Percentiles rank a stretch among this genome's conserved stretches.
phyloP scores from a whole-genome alignment of 257 asterid genomes.

The Plantago major region DNA sequence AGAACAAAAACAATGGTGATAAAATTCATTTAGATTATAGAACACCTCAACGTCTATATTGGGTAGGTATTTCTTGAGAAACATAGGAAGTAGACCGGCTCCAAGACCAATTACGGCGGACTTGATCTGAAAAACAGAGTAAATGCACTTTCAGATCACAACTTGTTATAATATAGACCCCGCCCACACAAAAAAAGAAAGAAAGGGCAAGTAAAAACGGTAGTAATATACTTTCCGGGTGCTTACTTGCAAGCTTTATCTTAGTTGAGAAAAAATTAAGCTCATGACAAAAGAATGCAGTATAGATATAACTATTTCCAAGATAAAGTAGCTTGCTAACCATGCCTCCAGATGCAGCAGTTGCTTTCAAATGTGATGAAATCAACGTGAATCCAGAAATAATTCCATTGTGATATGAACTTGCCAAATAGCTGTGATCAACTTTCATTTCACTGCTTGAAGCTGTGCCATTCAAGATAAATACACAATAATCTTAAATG shows the following conservation, averaged over 20 bases:
- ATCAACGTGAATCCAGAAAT: constrained; percentile 75
- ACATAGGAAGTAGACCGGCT: constrained; percentile 97
- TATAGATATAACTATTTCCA: constrained; percentile 13
- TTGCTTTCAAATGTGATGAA: constrained; percentile 45
- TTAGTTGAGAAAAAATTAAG: background rate
- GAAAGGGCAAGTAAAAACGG: no score
- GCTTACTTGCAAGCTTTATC: background rate
- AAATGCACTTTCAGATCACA: constrained; percentile 13
- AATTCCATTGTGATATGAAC: constrained; percentile 87
- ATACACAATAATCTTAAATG: background rate
- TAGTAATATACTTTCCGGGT: background rate
- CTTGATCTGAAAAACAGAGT: constrained; percentile 46
- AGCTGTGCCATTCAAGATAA: constrained; percentile 31
- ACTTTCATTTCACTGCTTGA: constrained; percentile 37
- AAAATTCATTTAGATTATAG: background rate
- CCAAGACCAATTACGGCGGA: constrained; percentile 87
- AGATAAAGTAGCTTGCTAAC: constrained; percentile 36
- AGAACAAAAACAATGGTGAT: background rate
- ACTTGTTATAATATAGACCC: background rate
- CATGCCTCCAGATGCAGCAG: constrained; percentile 36
- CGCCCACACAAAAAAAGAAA: no score
- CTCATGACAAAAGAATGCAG: constrained; percentile 7
- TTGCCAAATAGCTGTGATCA: constrained; percentile 75
- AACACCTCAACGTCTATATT: constrained; percentile 60
- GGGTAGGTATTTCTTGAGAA: constrained; percentile 57